phyloP scores from a whole-genome alignment of 495 filamentous ascomycete species.

The Coniosporium apollinis region DNA sequence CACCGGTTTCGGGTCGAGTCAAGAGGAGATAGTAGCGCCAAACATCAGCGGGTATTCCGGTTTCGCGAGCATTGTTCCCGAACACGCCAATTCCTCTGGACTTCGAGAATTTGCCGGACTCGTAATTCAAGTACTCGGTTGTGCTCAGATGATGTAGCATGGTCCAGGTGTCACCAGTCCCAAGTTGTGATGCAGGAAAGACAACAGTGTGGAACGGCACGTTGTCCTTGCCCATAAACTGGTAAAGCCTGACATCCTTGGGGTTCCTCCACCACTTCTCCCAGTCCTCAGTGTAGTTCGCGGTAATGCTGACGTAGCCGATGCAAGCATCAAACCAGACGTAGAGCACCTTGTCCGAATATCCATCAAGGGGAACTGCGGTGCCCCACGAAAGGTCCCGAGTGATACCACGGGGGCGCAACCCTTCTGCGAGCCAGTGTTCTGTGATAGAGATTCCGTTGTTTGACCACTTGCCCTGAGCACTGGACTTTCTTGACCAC shows the following conservation, averaged over 20 bases:
- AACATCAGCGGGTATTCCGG: slow-evolving; percentile 63
- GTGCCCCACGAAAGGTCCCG: slow-evolving; percentile 82
- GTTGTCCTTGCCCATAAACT: slow-evolving; percentile 96
- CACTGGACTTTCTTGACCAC: slow-evolving; percentile 44
- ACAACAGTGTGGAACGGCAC: slow-evolving; percentile 81
- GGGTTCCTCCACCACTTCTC: slow-evolving; percentile 87
- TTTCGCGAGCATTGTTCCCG: slow-evolving; percentile 74
- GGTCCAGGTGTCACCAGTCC: slow-evolving; percentile 71
- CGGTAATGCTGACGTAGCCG: slow-evolving; percentile 84
- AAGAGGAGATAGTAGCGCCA: slow-evolving; percentile 87
- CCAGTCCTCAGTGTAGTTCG: slow-evolving; percentile 79
- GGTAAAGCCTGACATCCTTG: slow-evolving; percentile 72
- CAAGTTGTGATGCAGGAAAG: slow-evolving; percentile 72
- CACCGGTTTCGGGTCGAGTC: slow-evolving; percentile 72
- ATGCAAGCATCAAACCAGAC: slow-evolving; percentile 97
- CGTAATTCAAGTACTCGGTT: slow-evolving; percentile 89
- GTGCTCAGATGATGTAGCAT: slow-evolving; percentile 73
- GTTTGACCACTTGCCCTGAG: slow-evolving; percentile 52
- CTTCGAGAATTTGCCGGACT: slow-evolving; percentile 88
- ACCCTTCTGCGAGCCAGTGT: slow-evolving; percentile 62
- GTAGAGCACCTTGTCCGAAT: slow-evolving; percentile 72
- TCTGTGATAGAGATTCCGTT: slow-evolving; percentile 43
- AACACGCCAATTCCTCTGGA: slow-evolving; percentile 78
- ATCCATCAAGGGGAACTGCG: slow-evolving; percentile 43
- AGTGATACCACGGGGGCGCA: slow-evolving; percentile 71